Base-by-base conservation (phyloP, 2,329 filamentous ascomycete genomes). In the Aspergillus sp. region DNA sequence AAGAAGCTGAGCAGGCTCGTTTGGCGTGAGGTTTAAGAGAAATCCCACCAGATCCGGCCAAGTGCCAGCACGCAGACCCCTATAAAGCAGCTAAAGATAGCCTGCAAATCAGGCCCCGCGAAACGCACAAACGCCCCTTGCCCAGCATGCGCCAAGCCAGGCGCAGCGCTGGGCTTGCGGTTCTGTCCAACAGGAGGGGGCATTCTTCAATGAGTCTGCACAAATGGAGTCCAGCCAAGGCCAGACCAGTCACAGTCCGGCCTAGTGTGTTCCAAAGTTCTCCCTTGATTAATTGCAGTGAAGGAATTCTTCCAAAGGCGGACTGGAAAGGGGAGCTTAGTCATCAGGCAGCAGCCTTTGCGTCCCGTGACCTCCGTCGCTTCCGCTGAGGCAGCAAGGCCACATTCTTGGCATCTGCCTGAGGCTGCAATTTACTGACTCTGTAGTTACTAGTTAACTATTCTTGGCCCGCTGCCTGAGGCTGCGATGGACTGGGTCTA, bases 51-150 rank as follows among this genome's bases (percentile, higher is more conserved):
- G 31, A 50, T 39, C 53, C 50, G 45, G 31, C 25, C 35, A 27
- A 45, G 44, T 27, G 48, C 46, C 39, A 52, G 39, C 33, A 45
- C 19, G 45, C 53, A 50, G 40, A 37, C 31, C 46, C 50, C 56
- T 31, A 31, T 31, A 11, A 31, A 31, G 27, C 27, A 31, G 27
- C 27, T 55, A 58, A 58, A 58, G 19, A 58, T 55, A 58, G 56
- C 56, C 27, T 6, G 50, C 56, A 54, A 55, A 51, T 55, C 56
- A 55, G 51, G 31, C 41, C 44, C 39, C 11, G 27, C 25, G 17
- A 12, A 35, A 14, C 3, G 9, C 27, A 31, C 27, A 31, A 31
- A 31, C 9, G 27, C 19, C 41, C 44, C 55, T 50, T 52, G 50
- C 37, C 44, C 37, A 49, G 56, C 27, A 12, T 15, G 12, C 35